Base-by-base conservation (phyloP, 305 asterid species). In the Plantago coronopus region DNA sequence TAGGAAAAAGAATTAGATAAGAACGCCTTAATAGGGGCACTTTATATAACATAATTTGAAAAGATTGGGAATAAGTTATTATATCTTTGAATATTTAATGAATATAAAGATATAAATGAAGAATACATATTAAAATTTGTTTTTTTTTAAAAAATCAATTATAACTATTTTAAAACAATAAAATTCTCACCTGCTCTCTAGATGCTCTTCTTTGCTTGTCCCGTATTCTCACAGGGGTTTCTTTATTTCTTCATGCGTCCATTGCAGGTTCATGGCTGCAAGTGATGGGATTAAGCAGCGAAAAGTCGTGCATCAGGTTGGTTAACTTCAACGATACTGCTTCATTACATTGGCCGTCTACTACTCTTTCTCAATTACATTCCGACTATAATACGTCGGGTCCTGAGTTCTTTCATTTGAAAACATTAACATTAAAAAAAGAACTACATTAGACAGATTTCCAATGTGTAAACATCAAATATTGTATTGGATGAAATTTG, bases 231-330 rank as follows among this genome's bases (percentile, higher is more conserved):
- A 67, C 70, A 62, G 50, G 64, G 47, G 46, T 66, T 64, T 25
- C 19, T 54, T 17, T 27, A 54, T 65, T 72, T 38, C 21, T 59
- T 31, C 60, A 55, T 57, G 63, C 44, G 9, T 53, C 51, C 48
- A 45, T 59, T 76, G 61, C 73, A 94, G 99, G 76, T 89, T 81
- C 72, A 68, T 94, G 91, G 78, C 95, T 42, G 94, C 94, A 48
- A 73, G 89, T 73, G 97, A 89, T 76, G 97, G 97, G 64, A 76
- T 93, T 64, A 77, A 73, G 76, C 78, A 87, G 69, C 79, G 81
- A 53, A 73, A 74, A 50, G 64, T 83, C 77, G 80, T 89, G 49
- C 81, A 78, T 65, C 76, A 87, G 98, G 98, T 93, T 67, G 62
- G 71, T 48, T 44, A 48, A 58, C 48, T 69, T 50, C 34, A 61